These are phyloP conservation scores for Aspergillus fructus DNA, from an alignment of 2,329 filamentous ascomycete species.

Conservation along the genomic window DNA sequence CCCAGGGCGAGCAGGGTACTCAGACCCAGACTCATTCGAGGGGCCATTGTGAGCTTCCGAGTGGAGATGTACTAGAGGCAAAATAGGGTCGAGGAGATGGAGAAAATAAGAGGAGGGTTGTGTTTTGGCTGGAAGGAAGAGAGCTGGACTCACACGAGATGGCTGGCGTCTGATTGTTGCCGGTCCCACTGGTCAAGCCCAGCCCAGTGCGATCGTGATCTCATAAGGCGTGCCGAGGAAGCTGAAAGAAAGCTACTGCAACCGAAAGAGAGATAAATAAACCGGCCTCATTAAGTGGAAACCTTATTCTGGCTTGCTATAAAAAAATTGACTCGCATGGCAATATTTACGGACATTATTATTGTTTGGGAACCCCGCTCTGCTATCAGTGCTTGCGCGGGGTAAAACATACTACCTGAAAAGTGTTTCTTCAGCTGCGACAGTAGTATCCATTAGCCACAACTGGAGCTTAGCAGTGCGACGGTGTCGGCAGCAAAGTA, in stretches of 20 bases:
- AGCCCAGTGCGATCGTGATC: not conserved
- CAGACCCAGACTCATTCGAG: slow-evolving; percentile 24
- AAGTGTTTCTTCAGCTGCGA: not conserved
- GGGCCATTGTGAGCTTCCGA: slow-evolving; percentile 15
- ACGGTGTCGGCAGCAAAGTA: not conserved
- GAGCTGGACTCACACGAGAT: slow-evolving; percentile 3
- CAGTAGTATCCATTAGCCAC: not conserved
- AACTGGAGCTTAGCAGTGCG: not conserved
- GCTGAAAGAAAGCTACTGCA: not conserved
- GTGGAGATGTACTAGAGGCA: not conserved
- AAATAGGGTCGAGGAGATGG: not conserved
- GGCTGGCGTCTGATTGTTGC: not conserved
- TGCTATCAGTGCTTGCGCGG: not conserved
- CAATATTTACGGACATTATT: not conserved
- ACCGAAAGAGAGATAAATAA: too few relatives aligned
- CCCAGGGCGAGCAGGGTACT: slow-evolving; percentile 36
- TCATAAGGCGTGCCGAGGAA: not conserved
- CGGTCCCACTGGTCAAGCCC: not conserved
- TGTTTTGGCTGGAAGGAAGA: not conserved
- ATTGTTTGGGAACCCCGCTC: not conserved
- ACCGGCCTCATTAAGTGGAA: not conserved
- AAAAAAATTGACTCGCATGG: not conserved
- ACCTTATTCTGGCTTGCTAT: not conserved
- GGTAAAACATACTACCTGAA: not conserved
- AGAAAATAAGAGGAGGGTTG: not conserved